A percentile compares a stretch with the other conserved stretches of the same genome.
phyloP scores from a whole-genome alignment of 805 yeast genomes.

The Kodamaea jinghongensis region DNA sequence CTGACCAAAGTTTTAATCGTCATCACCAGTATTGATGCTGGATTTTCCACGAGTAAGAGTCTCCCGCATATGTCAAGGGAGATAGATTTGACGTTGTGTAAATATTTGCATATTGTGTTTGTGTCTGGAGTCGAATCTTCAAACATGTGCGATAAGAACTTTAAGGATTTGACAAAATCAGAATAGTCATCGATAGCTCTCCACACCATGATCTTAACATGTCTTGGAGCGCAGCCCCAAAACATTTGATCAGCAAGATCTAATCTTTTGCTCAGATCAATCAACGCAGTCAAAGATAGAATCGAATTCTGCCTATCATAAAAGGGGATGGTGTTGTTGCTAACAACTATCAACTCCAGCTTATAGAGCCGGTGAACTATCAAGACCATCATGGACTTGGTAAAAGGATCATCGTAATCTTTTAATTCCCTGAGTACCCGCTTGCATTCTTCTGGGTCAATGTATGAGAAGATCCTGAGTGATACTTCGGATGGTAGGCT shows the following conservation, averaged over 20 bases:
- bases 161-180: conserved; percentile 7
- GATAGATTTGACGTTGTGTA: conserved; percentile 18
- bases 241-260: not conserved
- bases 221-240: not conserved
- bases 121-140: not conserved
- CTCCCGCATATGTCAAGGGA: conserved; percentile 28
- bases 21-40: conserved; percentile 30
- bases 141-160: not conserved
- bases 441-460: conserved; percentile 15
- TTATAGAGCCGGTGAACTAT: conserved; percentile 5
- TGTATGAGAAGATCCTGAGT: conserved; percentile 7
- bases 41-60: conserved; percentile 25
- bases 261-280: not conserved
- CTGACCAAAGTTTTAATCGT: conserved; percentile 23
- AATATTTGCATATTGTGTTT: conserved; percentile 10
- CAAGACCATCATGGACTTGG: not conserved
- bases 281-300: not conserved
- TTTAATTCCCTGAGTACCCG: conserved; percentile 3
- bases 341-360: conserved; percentile 2
- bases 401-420: not conserved
- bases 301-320: not conserved
- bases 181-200: conserved; percentile 6
- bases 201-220: conserved; percentile 3
- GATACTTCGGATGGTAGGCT: conserved; percentile 1
- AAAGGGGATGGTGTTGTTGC: not conserved